Conservation (phyloP, 371 early-diverging fungal genomes). For the Fennellomyces sp. region DNA sequence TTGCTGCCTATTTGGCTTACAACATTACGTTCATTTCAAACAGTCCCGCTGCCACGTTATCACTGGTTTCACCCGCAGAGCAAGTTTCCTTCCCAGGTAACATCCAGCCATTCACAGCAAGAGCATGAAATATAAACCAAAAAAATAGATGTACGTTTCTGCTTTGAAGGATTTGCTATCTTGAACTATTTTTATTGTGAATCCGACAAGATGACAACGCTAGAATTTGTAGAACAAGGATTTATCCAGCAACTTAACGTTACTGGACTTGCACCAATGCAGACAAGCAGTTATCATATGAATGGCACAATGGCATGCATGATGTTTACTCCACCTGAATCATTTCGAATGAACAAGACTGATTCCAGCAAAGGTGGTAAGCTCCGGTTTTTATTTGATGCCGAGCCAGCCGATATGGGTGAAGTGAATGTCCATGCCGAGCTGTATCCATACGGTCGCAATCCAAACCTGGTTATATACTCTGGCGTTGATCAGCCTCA, state of each 20-base stretch:
- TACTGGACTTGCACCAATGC: neutral
- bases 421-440: neutral
- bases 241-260: neutral
- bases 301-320: neutral
- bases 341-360: neutral
- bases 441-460: neutral
- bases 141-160: constrained; percentile 19
- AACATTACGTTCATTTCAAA: neutral
- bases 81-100: neutral
- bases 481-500: neutral
- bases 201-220: neutral
- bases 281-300: neutral
- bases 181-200: neutral
- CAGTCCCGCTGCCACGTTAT: neutral
- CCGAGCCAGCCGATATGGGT: neutral
- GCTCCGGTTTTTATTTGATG: neutral
- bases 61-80: neutral
- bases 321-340: neutral
- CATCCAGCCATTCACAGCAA: neutral
- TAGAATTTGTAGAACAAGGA: neutral
- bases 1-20: neutral
- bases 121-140: neutral
- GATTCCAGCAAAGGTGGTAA: neutral
- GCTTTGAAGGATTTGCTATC: constrained; percentile 21
- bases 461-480: neutral